Conservation (phyloP, 1,284 basidiomycete genomes). For the Sphaerobolus stellatus region DNA sequence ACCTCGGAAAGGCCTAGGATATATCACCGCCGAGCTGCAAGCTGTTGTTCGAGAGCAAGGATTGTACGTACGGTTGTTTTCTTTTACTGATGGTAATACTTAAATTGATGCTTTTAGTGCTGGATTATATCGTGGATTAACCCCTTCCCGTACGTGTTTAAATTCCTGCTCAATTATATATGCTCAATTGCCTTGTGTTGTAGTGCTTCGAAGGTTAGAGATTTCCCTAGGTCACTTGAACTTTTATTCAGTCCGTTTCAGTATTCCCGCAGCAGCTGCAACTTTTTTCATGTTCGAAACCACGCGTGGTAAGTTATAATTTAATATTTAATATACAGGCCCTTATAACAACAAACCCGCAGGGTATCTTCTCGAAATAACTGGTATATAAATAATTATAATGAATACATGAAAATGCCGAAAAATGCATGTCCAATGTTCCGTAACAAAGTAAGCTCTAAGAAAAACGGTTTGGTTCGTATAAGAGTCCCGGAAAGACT, state of each 20-base stretch:
- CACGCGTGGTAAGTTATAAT: constrained; percentile 56
- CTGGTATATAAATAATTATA: constrained; percentile 24
- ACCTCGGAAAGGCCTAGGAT: constrained; percentile 54
- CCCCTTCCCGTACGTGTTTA: constrained; percentile 59
- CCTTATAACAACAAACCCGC: constrained; percentile 1
- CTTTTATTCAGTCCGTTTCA: constrained; percentile 27
- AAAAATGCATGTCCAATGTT: too few relatives aligned
- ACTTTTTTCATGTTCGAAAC: constrained; percentile 93
- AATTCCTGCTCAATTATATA: not conserved
- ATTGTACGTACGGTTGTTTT: constrained; percentile 46
- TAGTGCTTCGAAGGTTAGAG: constrained; percentile 58
- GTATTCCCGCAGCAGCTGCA: constrained; percentile 87
- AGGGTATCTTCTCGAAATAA: constrained; percentile 29
- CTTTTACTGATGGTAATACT: not conserved
- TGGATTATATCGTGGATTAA: constrained; percentile 72
- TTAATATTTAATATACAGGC: not conserved
- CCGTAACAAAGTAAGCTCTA: too few relatives aligned
- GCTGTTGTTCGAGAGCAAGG: constrained; percentile 75
- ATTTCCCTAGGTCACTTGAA: not conserved
- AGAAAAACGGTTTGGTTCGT: not conserved
- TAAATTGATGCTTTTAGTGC: constrained; percentile 36
- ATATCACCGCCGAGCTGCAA: constrained; percentile 73
- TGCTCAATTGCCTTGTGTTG: constrained; percentile 4
- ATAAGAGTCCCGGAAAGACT: not conserved
- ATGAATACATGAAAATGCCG: too few relatives aligned